Conservation (phyloP, 805 yeast species). For the Wickerhamomyces subpelliculosus region DNA sequence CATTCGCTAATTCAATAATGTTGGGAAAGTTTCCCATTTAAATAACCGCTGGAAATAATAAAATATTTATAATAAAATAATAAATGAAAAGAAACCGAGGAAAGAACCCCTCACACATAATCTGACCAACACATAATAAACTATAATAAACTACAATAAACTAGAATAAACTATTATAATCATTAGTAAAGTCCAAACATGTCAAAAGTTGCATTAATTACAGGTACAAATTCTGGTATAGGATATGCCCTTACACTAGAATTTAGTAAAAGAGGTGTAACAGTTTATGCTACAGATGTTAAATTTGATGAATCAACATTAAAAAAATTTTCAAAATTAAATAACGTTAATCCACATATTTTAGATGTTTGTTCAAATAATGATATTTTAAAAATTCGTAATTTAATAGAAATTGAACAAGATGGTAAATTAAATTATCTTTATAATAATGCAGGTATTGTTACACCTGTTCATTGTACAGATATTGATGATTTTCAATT, state of each 20-base stretch:
- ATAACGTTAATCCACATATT: slow-evolving; percentile 3
- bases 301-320: slow-evolving; percentile 24
- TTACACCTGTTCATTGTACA: slow-evolving; percentile 23
- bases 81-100: too few relatives aligned
- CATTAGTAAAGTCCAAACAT: not conserved
- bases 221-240: slow-evolving; percentile 58
- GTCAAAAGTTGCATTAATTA: slow-evolving; percentile 42
- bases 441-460: slow-evolving; percentile 36
- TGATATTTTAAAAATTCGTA: slow-evolving; percentile 21
- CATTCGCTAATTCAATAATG: too few relatives aligned
- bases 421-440: slow-evolving; percentile 30
- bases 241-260: slow-evolving; percentile 44
- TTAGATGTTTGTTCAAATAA: slow-evolving; percentile 30
- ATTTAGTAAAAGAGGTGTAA: slow-evolving; percentile 34
- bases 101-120: too few relatives aligned
- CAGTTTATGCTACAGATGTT: slow-evolving; percentile 30
- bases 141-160: too few relatives aligned
- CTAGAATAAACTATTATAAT: too few relatives aligned
- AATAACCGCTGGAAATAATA: too few relatives aligned
- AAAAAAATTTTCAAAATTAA: slow-evolving; percentile 10
- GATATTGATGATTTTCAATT: slow-evolving; percentile 27
- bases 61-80: too few relatives aligned
- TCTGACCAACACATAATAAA: too few relatives aligned
- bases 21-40: too few relatives aligned
- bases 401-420: slow-evolving; percentile 17